These are phyloP conservation scores for Colletotrichum musicola DNA, from an alignment of 2,329 filamentous ascomycete species.

Conservation along the genomic window DNA sequence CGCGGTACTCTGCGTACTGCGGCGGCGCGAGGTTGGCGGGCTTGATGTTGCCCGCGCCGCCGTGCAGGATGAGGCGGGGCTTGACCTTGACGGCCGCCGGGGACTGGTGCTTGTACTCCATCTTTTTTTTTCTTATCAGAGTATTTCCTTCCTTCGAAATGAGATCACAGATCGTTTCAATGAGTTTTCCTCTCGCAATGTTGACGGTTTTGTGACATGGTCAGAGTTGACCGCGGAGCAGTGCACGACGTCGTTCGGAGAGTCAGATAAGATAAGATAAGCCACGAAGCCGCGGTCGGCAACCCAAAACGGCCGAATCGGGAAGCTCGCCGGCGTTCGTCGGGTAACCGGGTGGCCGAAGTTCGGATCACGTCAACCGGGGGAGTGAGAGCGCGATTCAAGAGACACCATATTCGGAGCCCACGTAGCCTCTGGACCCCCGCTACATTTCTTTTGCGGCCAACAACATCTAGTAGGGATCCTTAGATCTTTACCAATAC, in stretches of 20 bases:
- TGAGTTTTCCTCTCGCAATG: not conserved
- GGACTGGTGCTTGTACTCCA: slow-evolving; percentile 56
- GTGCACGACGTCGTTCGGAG: not conserved
- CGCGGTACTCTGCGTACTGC: slow-evolving; percentile 69
- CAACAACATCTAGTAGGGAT: too few species aligned
- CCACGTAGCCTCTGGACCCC: too few species aligned
- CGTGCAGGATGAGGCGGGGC: slow-evolving; percentile 77
- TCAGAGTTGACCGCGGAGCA: not conserved
- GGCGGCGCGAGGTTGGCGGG: slow-evolving; percentile 69
- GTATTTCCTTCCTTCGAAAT: not conserved
- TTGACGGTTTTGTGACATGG: not conserved
- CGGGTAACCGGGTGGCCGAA: slow-evolving; percentile 29
- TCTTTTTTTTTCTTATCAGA: slow-evolving; percentile 43
- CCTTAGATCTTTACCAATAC: too few species aligned
- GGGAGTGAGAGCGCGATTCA: not conserved
- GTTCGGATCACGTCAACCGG: slow-evolving; percentile 33
- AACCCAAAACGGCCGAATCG: slow-evolving; percentile 1
- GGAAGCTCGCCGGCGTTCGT: slow-evolving; percentile 33
- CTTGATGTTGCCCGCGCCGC: slow-evolving; percentile 78
- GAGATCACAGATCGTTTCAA: not conserved
- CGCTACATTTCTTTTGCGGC: too few species aligned
- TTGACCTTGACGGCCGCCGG: slow-evolving; percentile 46
- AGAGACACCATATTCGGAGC: too few species aligned
- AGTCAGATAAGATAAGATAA: slow-evolving; percentile 34
- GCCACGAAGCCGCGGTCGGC: not conserved